A percentile compares a stretch with the other conserved stretches of the same genome.
Evolutionary conservation across 2,329 filamentous ascomycete species (phyloP).

Genomic region (Fusarium citri): DNA sequence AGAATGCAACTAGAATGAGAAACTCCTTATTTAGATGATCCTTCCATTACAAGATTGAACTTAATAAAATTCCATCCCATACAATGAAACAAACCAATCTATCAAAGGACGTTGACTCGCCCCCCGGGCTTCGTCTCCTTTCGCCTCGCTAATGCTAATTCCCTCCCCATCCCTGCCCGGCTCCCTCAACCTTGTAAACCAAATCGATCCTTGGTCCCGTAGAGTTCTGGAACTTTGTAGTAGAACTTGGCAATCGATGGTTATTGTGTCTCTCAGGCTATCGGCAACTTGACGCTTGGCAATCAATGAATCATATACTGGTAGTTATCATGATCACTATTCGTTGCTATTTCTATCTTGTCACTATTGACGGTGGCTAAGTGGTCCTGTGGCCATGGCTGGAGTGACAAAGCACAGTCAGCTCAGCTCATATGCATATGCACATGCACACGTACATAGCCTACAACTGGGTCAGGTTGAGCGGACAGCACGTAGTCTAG

Average conservation of each 20-base stretch:
- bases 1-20: background rate
- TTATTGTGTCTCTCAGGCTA: background rate
- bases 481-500: background rate
- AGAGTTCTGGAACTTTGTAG: slow-evolving; percentile 10
- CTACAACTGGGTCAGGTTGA: background rate
- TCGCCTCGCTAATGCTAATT: slow-evolving; percentile 17
- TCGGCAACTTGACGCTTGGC: background rate
- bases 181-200: slow-evolving; percentile 3
- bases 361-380: background rate
- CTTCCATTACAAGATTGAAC: background rate
- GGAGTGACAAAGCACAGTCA: slow-evolving; percentile 10
- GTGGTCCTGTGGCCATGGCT: background rate
- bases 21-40: background rate
- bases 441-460: slow-evolving; percentile 1
- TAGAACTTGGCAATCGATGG: slow-evolving; percentile 10
- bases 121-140: slow-evolving; percentile 7
- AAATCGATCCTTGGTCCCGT: slow-evolving; percentile 11
- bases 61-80: slow-evolving; percentile 1
- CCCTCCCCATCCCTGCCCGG: slow-evolving; percentile 3
- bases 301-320: slow-evolving; percentile 11
- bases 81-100: slow-evolving; percentile 15
- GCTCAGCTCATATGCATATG: background rate
- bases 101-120: slow-evolving; percentile 1
- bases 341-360: slow-evolving; percentile 1
- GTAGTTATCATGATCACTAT: background rate